phyloP scores from a whole-genome alignment of 169 alveolate genomes.

The Cryptosporidium bovis region DNA sequence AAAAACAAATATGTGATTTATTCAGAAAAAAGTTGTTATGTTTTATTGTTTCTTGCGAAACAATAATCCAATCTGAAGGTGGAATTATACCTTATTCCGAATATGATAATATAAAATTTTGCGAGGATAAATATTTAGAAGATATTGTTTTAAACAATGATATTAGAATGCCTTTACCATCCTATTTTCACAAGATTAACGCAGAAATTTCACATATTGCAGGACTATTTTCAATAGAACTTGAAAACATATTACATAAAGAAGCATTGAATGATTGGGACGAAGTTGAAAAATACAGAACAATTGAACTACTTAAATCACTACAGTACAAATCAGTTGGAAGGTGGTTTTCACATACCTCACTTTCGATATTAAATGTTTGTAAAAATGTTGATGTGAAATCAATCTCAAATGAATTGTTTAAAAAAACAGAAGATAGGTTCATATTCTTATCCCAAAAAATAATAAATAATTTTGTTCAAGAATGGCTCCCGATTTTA shows the following conservation, averaged over 20 bases:
- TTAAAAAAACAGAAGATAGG: neutral
- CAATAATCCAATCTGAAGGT: conserved; percentile 68
- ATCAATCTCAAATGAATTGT: conserved; percentile 1
- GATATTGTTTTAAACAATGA: neutral
- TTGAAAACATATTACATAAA: conserved; percentile 11
- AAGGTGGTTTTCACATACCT: conserved; percentile 33
- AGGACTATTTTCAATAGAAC: conserved; percentile 21
- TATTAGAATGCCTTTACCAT: conserved; percentile 18
- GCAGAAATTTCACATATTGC: conserved; percentile 19
- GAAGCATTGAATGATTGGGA: conserved; percentile 1
- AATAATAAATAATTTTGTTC: conserved; percentile 12
- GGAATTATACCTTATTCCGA: conserved; percentile 17
- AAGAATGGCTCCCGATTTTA: conserved; percentile 43
- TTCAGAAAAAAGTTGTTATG: conserved; percentile 31
- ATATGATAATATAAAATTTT: neutral
- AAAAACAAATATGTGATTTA: conserved; percentile 6
- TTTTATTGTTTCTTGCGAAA: conserved; percentile 56
- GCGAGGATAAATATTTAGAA: neutral
- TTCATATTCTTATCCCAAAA: conserved; percentile 17
- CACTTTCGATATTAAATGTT: neutral
- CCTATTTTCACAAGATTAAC: conserved; percentile 15
- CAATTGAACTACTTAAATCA: conserved; percentile 35
- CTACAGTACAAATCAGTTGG: conserved; percentile 48
- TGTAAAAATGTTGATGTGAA: neutral
- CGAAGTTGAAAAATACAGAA: neutral